These are phyloP conservation scores for Huntiella bhutanensis DNA, from an alignment of 2,329 filamentous ascomycete species.

Conservation along the genomic window DNA sequence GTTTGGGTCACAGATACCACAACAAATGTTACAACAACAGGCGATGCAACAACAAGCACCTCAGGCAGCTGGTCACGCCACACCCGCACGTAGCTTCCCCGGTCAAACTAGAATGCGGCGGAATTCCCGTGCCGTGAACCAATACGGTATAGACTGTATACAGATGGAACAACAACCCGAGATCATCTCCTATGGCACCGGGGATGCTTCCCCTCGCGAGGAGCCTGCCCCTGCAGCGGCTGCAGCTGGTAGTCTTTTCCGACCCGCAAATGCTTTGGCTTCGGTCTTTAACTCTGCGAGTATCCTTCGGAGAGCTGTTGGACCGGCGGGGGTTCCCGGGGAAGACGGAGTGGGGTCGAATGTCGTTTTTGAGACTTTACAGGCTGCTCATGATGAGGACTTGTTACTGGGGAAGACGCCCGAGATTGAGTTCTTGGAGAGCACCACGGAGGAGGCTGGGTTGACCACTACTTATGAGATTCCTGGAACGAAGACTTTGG, in stretches of 20 bases:
- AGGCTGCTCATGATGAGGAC: not conserved
- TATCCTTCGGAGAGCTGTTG: not conserved
- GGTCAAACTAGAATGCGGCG: too few relatives aligned
- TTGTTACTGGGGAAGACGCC: conserved; percentile 11
- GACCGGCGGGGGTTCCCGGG: too few relatives aligned
- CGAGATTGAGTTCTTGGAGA: conserved; percentile 29
- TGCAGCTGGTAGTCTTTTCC: not conserved
- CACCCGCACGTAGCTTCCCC: too few relatives aligned
- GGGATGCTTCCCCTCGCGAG: not conserved
- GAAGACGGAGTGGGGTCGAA: not conserved
- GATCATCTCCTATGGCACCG: too few relatives aligned
- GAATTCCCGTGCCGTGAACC: too few relatives aligned
- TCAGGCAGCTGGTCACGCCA: too few relatives aligned
- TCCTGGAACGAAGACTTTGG: conserved; percentile 35
- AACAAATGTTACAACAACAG: too few relatives aligned
- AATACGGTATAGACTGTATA: too few relatives aligned
- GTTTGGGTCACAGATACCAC: too few relatives aligned
- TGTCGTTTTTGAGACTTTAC: not conserved
- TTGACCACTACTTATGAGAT: conserved; percentile 43
- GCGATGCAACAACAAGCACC: too few relatives aligned
- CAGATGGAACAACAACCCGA: too few relatives aligned
- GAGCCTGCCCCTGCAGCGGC: conserved; percentile 10
- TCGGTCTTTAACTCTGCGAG: not conserved
- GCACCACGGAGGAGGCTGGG: conserved; percentile 37
- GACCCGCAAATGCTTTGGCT: not conserved